These are phyloP conservation scores for Mucor saturninus DNA, from an alignment of 371 early-diverging fungal species.

Conservation along the genomic window DNA sequence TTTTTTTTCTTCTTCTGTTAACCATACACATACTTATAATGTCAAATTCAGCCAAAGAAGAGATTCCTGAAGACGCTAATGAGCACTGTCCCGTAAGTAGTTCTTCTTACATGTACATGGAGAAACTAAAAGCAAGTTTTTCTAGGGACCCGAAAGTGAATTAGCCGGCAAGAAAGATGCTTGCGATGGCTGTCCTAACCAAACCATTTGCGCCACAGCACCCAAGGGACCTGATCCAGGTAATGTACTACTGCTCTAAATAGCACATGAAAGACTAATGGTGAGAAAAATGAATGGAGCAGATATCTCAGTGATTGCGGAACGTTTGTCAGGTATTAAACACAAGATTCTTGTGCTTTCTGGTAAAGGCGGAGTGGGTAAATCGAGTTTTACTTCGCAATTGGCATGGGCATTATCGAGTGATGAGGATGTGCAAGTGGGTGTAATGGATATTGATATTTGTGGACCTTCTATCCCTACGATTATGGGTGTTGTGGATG, in stretches of 20 bases:
- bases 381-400: constrained; percentile 85
- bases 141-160: constrained; percentile 83
- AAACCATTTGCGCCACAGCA: constrained; percentile 85
- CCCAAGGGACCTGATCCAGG: constrained; percentile 96
- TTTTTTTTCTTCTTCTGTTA: constrained; percentile 2
- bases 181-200: constrained; percentile 98
- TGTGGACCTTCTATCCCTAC: constrained; percentile 98
- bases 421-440: constrained; percentile 72
- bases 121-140: no score
- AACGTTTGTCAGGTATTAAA: constrained; percentile 67
- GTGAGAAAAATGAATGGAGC: background rate
- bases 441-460: constrained; percentile 98
- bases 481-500: constrained; percentile 89
- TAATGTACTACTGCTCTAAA: constrained; percentile 19
- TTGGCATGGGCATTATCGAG: constrained; percentile 79
- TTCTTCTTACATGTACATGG: no score
- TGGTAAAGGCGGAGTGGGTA: constrained; percentile 99
- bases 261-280: background rate
- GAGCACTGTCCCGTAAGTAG: constrained; percentile 72
- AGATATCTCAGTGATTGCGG: constrained; percentile 79
- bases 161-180: constrained; percentile 91
- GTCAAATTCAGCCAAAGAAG: constrained; percentile 11
- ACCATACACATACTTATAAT: background rate
- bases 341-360: constrained; percentile 94
- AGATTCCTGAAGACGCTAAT: constrained; percentile 65